A percentile compares a stretch with the other conserved stretches of the same genome.
These are phyloP conservation scores for Tagetes patula DNA, from an alignment of 129 eudicot species.

Conservation along the genomic window DNA sequence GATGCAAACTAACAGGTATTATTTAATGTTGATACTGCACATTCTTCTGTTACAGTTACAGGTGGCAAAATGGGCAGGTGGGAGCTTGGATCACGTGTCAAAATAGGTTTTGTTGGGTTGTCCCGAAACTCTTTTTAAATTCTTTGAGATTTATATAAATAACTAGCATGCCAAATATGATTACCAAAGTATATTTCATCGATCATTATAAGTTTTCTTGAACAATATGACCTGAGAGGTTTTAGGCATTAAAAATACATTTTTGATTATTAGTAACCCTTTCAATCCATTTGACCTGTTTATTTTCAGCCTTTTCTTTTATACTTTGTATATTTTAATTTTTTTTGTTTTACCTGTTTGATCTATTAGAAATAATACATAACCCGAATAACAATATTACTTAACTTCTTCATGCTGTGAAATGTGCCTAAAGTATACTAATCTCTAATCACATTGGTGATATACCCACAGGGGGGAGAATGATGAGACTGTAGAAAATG, in stretches of 20 bases:
- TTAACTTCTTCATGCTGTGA: neutral
- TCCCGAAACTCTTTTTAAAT: neutral
- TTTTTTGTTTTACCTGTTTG: neutral
- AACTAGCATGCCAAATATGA: neutral
- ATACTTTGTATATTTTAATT: neutral
- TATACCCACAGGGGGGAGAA: slow-evolving; percentile 52
- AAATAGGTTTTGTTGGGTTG: slow-evolving; percentile 4
- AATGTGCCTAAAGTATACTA: slow-evolving; percentile 15
- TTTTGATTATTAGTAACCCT: neutral
- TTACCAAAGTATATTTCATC: neutral
- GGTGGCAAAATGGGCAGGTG: neutral
- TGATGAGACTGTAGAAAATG: slow-evolving; percentile 49
- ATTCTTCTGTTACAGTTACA: slow-evolving; percentile 8
- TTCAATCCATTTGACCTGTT: neutral
- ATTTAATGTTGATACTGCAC: neutral
- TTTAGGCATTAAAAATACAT: neutral
- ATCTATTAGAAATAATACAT: neutral
- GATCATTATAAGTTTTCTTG: neutral
- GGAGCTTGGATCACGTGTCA: slow-evolving; percentile 9
- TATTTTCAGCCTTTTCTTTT: neutral
- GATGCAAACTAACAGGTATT: slow-evolving; percentile 44
- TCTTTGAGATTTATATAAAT: neutral
- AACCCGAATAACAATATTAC: neutral
- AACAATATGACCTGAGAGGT: neutral
- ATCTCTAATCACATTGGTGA: slow-evolving; percentile 25